Base-by-base conservation (phyloP, 768 basidiomycete species). In the Lentinula boryana region DNA sequence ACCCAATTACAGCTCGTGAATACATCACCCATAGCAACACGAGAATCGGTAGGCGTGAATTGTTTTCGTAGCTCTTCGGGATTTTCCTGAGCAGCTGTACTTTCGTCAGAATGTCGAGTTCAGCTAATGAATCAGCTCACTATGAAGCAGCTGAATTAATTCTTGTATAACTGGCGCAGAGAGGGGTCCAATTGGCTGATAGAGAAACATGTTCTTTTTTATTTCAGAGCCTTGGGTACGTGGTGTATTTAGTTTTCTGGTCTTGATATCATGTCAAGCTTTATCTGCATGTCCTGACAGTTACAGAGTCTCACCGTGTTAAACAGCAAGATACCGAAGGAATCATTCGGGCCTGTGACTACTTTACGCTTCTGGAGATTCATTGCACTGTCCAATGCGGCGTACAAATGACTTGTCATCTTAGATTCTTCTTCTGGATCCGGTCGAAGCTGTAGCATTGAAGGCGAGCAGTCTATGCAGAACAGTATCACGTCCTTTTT, bases 341-440 rank as follows among this genome's bases (percentile, higher is more conserved):
- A 83, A 69, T 98, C 96, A 63, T 86, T 90, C 2, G 96, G 95
- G 5, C 91, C 89, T 3, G 86, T 84, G 32, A 97, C 78, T 27
- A 96, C 90, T 74, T 98, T 98, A 68, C 83, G 86, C 78, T 95
- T 94, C 75, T 93, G 84, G 41, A 97, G 87, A 67, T 91, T 85
- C 75, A 91, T 84, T 0, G 92, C 94, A 9, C 88, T 87, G 63
- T 93, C 84, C 23, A 98, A 80, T 0, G 93, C 91, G 18, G 81
- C 78, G 66, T 87, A 87, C 3, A 98, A 70, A 67, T 95, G 88
- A 60, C 86, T 92, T 1, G 85, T 90, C 68, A 88, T 78, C 41
- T 78, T 76, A 55, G 86, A 81, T 73, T 91, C 84, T 61, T 87
- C 81, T 58, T 77, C 75, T 10, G 84, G 82, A 66, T 88, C 84